Evolutionary conservation across 1,284 basidiomycete species (phyloP).

Genomic region (Inonotus hispidus): DNA sequence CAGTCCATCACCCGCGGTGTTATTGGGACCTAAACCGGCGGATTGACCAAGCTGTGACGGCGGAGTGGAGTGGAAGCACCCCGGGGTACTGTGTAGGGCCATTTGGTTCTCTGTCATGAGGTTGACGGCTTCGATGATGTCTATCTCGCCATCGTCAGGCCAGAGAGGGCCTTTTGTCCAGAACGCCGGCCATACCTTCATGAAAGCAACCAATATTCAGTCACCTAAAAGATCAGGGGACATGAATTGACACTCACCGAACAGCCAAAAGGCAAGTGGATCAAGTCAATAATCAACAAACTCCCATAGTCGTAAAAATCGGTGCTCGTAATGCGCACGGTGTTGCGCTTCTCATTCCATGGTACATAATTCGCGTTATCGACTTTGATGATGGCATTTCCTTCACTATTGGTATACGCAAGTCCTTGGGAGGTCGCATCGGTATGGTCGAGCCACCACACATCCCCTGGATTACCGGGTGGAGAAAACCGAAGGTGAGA

Average conservation of each 20-base stretch:
- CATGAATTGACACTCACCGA: slow-evolving; percentile 38
- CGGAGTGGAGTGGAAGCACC: slow-evolving; percentile 31
- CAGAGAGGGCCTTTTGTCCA: slow-evolving; percentile 51
- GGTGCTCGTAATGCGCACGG: slow-evolving; percentile 51
- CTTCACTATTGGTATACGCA: slow-evolving; percentile 48
- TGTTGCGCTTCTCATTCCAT: slow-evolving; percentile 46
- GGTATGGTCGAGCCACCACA: slow-evolving; percentile 42
- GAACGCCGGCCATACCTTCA: slow-evolving; percentile 51
- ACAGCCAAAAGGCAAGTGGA: slow-evolving; percentile 62
- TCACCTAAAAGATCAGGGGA: neutral
- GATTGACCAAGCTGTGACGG: slow-evolving; percentile 35
- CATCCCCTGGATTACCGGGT: slow-evolving; percentile 37
- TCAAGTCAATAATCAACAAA: slow-evolving; percentile 54
- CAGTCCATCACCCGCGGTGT: slow-evolving; percentile 10
- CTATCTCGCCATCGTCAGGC: slow-evolving; percentile 52
- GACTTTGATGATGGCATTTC: slow-evolving; percentile 54
- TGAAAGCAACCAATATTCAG: neutral
- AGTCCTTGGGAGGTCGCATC: slow-evolving; percentile 39
- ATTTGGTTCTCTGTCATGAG: slow-evolving; percentile 49
- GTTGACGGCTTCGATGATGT: slow-evolving; percentile 55
- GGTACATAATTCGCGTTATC: slow-evolving; percentile 49
- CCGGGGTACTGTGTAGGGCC: slow-evolving; percentile 48
- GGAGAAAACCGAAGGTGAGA: neutral
- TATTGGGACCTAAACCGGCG: slow-evolving; percentile 26
- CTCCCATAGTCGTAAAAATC: slow-evolving; percentile 50